Evolutionary conservation across 75 land plant genomes (phyloP).

Genomic region (Cupressus sempervirens): DNA sequence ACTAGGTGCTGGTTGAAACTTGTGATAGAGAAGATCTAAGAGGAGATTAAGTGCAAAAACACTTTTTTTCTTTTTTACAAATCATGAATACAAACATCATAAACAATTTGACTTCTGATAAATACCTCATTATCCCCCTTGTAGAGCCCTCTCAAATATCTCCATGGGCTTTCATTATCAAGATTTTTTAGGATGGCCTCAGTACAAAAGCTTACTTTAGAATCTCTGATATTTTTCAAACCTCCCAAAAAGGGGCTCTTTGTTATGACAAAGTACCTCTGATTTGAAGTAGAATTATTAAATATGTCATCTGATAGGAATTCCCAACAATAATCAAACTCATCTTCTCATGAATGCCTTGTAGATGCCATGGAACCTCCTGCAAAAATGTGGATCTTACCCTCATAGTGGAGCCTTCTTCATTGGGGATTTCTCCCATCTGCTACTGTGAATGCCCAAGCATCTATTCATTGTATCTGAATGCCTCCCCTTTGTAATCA

Average conservation of each 20-base stretch:
- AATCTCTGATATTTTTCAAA: constrained; percentile 56
- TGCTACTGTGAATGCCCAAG: too few relatives aligned
- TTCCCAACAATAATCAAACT: constrained; percentile 65
- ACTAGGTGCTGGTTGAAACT: constrained; percentile 48
- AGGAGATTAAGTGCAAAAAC: constrained; percentile 71
- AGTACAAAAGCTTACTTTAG: constrained; percentile 57
- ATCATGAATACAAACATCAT: constrained; percentile 53
- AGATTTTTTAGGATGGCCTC: constrained; percentile 62
- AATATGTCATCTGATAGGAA: constrained; percentile 67
- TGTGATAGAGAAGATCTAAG: constrained; percentile 70
- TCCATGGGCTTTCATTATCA: constrained; percentile 94
- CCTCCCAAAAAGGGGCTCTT: constrained; percentile 81
- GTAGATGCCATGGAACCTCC: too few relatives aligned
- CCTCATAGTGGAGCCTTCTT: too few relatives aligned
- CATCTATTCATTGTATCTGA: too few relatives aligned
- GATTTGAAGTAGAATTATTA: constrained; percentile 99
- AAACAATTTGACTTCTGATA: constrained; percentile 30
- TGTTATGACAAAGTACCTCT: constrained; percentile 96
- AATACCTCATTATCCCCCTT: constrained; percentile 47
- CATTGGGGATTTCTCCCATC: too few relatives aligned
- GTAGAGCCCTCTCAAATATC: constrained; percentile 79
- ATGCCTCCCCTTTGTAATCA: too few relatives aligned
- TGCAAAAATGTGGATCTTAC: too few relatives aligned
- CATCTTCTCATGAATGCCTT: constrained; percentile 90
- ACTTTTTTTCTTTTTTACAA: constrained; percentile 29